These are phyloP conservation scores for Salvia miltiorrhiza DNA, from an alignment of 257 asterid species.

Conservation along the genomic window DNA sequence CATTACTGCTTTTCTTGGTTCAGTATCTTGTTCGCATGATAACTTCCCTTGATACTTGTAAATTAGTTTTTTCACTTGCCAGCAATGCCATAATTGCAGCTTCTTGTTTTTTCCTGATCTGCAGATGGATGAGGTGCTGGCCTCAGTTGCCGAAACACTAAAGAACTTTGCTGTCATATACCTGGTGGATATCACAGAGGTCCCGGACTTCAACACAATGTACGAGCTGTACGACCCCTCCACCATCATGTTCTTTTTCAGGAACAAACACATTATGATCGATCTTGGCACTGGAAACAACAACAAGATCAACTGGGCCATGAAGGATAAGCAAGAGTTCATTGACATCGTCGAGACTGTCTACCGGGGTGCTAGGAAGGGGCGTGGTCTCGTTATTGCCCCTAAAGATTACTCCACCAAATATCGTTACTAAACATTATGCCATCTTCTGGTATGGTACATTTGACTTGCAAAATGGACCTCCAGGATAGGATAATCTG, in stretches of 20 bases:
- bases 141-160: constrained; percentile 83
- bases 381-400: constrained; percentile 95
- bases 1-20: background rate
- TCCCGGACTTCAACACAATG: constrained; percentile 95
- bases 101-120: background rate
- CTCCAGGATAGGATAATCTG: too few relatives aligned
- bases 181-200: constrained; percentile 83
- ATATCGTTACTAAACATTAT: constrained; percentile 47
- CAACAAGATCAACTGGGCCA: constrained; percentile 96
- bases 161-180: constrained; percentile 88
- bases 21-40: background rate
- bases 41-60: background rate
- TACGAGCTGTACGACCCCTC: constrained; percentile 94
- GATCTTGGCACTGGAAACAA: constrained; percentile 97
- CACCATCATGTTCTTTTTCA: constrained; percentile 87
- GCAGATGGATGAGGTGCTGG: constrained; percentile 86
- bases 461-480: background rate
- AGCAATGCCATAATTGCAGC: background rate
- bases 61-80: too few relatives aligned
- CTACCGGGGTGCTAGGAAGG: constrained; percentile 94
- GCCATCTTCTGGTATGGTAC: background rate
- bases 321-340: constrained; percentile 96
- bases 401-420: constrained; percentile 99
- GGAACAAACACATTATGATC: constrained; percentile 98
- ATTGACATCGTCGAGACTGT: constrained; percentile 95